phyloP scores from a whole-genome alignment of 192 early-diverging fungal species.

The Coemansia sp. region DNA sequence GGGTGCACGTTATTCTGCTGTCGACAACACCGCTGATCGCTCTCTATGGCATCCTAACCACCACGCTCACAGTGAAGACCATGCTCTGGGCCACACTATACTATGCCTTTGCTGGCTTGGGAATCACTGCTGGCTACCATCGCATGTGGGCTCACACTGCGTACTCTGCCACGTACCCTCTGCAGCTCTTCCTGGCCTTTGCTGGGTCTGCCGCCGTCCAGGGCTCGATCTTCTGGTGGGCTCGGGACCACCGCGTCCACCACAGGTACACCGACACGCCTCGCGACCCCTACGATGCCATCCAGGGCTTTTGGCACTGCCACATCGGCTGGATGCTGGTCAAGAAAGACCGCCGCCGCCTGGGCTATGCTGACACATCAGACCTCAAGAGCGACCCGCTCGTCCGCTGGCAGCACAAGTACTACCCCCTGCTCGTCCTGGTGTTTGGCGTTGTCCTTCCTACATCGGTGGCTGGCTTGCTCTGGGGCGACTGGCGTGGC shows the following conservation, averaged over 20 bases:
- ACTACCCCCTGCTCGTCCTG: constrained; percentile 70
- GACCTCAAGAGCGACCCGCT: constrained; percentile 75
- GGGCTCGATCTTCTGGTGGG: constrained; percentile 87
- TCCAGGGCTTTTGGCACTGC: constrained; percentile 76
- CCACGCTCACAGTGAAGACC: constrained; percentile 67
- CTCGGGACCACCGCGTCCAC: constrained; percentile 81
- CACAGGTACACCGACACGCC: constrained; percentile 87
- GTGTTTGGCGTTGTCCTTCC: constrained; percentile 79
- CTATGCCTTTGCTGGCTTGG: constrained; percentile 38
- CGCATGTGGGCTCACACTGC: constrained; percentile 80
- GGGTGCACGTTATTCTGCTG: constrained; percentile 68
- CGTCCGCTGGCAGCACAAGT: constrained; percentile 75
- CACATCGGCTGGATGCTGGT: constrained; percentile 88
- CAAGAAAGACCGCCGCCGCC: constrained; percentile 68
- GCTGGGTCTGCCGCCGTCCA: constrained; percentile 72
- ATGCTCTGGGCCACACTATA: constrained; percentile 52
- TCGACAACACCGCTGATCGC: constrained; percentile 73
- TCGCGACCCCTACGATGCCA: constrained; percentile 79
- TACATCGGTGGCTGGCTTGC: constrained; percentile 79
- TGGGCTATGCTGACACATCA: constrained; percentile 78
- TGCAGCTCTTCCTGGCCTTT: constrained; percentile 65
- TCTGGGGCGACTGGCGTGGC: constrained; percentile 81
- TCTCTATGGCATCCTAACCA: constrained; percentile 75
- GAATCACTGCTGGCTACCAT: constrained; percentile 74
- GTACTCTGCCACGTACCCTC: constrained; percentile 63